Conservation (phyloP, 1,284 basidiomycete genomes). For the Ustilago shanxiensis region DNA sequence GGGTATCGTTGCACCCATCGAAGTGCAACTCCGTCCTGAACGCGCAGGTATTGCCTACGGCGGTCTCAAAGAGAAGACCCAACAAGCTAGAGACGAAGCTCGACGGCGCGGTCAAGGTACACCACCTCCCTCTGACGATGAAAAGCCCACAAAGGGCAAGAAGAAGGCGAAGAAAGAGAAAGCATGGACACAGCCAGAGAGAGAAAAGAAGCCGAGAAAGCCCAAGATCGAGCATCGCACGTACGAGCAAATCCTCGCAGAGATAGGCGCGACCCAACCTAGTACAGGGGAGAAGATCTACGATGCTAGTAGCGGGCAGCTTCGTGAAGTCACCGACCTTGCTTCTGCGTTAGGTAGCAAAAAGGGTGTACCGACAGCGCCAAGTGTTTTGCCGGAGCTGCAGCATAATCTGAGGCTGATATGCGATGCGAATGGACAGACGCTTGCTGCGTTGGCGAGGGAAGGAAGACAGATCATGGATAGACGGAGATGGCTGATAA, state of each 20-base stretch:
- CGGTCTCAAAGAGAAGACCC: conserved; percentile 66
- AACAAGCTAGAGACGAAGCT: conserved; percentile 61
- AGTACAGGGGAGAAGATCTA: conserved; percentile 52
- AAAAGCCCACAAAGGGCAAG: conserved; percentile 16
- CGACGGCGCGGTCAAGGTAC: conserved; percentile 44
- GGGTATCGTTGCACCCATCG: conserved; percentile 67
- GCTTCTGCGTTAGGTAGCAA: conserved; percentile 48
- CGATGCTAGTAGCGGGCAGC: conserved; percentile 60
- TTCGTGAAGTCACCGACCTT: conserved; percentile 57
- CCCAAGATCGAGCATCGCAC: conserved; percentile 65
- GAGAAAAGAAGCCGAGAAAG: conserved; percentile 54
- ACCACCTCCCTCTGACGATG: conserved; percentile 44
- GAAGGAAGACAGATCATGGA: conserved; percentile 88
- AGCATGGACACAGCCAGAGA: conserved; percentile 53
- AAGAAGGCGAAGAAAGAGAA: conserved; percentile 73
- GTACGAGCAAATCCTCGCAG: conserved; percentile 67
- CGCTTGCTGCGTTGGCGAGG: conserved; percentile 86
- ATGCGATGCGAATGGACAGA: conserved; percentile 81
- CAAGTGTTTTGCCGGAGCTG: conserved; percentile 82
- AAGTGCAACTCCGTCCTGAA: conserved; percentile 66
- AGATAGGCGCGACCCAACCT: conserved; percentile 42
- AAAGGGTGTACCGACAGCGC: conserved; percentile 30
- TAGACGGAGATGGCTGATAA: conserved; percentile 78
- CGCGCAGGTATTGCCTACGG: conserved; percentile 68
- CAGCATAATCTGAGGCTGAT: conserved; percentile 93